Evolutionary conservation across 495 filamentous ascomycete genomes (phyloP).

Genomic region (Apiosordaria backusii): DNA sequence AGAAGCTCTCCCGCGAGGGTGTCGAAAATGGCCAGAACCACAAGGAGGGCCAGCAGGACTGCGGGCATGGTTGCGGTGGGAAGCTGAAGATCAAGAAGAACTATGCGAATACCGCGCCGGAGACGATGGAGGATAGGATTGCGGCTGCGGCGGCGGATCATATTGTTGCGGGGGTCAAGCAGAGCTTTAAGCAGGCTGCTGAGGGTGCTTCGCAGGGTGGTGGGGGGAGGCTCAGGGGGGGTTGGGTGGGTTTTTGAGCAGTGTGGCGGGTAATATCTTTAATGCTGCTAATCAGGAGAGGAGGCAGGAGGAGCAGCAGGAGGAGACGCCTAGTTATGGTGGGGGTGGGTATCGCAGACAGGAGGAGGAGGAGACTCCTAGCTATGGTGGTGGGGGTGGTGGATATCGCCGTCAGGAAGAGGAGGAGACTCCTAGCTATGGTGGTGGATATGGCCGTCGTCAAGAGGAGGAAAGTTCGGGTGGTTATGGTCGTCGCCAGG

Average conservation of each 20-base stretch:
- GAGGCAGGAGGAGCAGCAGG: conserved; percentile 41
- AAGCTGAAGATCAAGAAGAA: conserved; percentile 48
- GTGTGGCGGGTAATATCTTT: conserved; percentile 45
- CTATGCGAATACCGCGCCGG: conserved; percentile 29
- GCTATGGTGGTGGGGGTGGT: conserved; percentile 16
- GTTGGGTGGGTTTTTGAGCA: conserved; percentile 41
- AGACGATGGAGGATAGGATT: conserved; percentile 45
- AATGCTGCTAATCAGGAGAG: conserved; percentile 41
- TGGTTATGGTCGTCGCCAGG: conserved; percentile 22
- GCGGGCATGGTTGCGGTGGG: conserved; percentile 80
- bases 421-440: conserved; percentile 2
- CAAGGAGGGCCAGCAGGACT: conserved; percentile 77
- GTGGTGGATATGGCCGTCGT: conserved; percentile 9
- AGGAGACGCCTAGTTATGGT: conserved; percentile 44
- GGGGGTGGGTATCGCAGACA: conserved; percentile 47
- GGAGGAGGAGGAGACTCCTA: conserved; percentile 20
- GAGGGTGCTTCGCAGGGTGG: conserved; percentile 18
- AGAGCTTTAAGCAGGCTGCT: conserved; percentile 37
- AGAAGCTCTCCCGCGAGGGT: conserved; percentile 70
- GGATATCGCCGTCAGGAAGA: conserved; percentile 27
- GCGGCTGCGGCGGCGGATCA: conserved; percentile 43
- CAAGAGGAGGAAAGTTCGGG: conserved; percentile 19
- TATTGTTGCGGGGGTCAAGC: conserved; percentile 46
- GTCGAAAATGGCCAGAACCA: conserved; percentile 74
- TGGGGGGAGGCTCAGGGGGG: conserved; percentile 32